Conservation (phyloP, 2,329 filamentous ascomycete species). For the Chaetomiaceae sp. region DNA sequence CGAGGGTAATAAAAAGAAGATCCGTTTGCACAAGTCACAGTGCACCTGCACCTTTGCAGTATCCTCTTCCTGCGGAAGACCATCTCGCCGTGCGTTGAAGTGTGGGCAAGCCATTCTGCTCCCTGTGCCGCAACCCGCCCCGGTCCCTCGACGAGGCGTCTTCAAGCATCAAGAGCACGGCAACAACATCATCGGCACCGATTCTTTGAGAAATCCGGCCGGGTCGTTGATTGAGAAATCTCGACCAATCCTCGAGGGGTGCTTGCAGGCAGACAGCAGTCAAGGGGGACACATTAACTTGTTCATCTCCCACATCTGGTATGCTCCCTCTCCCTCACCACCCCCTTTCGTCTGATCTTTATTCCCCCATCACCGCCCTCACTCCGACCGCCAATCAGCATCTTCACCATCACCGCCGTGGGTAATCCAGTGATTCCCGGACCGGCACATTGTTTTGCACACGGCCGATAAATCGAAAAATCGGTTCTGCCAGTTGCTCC, state of each 20-base stretch:
- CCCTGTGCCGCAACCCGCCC: constrained; percentile 9
- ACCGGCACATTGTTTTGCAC: neutral
- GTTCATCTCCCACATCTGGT: constrained; percentile 85
- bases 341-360: constrained; percentile 3
- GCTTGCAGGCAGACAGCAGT: constrained; percentile 33
- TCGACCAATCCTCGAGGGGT: constrained; percentile 28
- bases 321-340: constrained; percentile 35
- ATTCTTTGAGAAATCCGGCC: constrained; percentile 5
- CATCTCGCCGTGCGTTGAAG: constrained; percentile 24
- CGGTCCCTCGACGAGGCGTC: constrained; percentile 5
- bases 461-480: neutral
- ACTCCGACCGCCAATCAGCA: neutral
- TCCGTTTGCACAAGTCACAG: constrained; percentile 27
- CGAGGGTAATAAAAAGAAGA: constrained; percentile 29
- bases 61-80: constrained; percentile 19
- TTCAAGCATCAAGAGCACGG: constrained; percentile 17
- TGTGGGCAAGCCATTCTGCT: constrained; percentile 13
- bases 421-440: neutral
- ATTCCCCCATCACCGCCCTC: neutral
- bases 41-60: constrained; percentile 25
- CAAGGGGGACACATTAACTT: constrained; percentile 94
- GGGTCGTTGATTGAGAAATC: constrained; percentile 31
- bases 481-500: neutral
- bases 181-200: constrained; percentile 12
- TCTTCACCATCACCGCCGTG: neutral